phyloP scores from a whole-genome alignment of 768 basidiomycete genomes.

The Melanogaster broomeanus region DNA sequence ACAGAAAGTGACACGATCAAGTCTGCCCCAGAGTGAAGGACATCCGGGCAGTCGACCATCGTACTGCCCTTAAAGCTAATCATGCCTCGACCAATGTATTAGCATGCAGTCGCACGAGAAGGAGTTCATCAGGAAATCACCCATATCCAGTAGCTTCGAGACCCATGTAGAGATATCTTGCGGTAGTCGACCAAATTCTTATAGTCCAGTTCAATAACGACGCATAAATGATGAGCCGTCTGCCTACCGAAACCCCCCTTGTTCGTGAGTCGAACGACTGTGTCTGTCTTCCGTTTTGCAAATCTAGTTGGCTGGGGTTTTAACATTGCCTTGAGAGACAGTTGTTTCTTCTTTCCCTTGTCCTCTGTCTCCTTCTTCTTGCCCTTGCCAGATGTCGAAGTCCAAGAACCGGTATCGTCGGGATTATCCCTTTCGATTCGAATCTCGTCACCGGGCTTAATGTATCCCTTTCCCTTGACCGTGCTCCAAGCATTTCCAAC shows the following conservation, averaged over 20 bases:
- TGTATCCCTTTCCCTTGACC: constrained; percentile 69
- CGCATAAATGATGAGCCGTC: neutral
- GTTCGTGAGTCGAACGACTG: constrained; percentile 68
- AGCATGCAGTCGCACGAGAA: constrained; percentile 1
- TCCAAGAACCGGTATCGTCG: constrained; percentile 28
- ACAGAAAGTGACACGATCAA: constrained; percentile 77
- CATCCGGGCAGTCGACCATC: constrained; percentile 76
- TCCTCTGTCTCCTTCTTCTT: constrained; percentile 34
- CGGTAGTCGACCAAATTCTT: constrained; percentile 79
- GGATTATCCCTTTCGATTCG: constrained; percentile 55
- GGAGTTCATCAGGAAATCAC: constrained; percentile 33
- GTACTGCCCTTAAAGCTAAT: constrained; percentile 67
- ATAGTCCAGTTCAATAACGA: neutral
- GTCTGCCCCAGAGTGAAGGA: constrained; percentile 71
- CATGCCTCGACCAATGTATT: constrained; percentile 43
- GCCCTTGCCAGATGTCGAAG: constrained; percentile 31
- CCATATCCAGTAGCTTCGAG: constrained; percentile 69
- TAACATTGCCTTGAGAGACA: constrained; percentile 65
- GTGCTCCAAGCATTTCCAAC: constrained; percentile 81
- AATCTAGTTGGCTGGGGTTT: constrained; percentile 53
- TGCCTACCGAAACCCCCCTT: constrained; percentile 61
- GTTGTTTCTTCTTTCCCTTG: constrained; percentile 56
- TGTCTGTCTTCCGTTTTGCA: constrained; percentile 55
- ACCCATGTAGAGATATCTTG: constrained; percentile 74
- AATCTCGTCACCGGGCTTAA: constrained; percentile 63